A percentile compares a stretch with the other conserved stretches of the same genome.
These are phyloP conservation scores for Zea mays DNA, from an alignment of 176 grass and related monocot genomes.

Conservation along the genomic window DNA sequence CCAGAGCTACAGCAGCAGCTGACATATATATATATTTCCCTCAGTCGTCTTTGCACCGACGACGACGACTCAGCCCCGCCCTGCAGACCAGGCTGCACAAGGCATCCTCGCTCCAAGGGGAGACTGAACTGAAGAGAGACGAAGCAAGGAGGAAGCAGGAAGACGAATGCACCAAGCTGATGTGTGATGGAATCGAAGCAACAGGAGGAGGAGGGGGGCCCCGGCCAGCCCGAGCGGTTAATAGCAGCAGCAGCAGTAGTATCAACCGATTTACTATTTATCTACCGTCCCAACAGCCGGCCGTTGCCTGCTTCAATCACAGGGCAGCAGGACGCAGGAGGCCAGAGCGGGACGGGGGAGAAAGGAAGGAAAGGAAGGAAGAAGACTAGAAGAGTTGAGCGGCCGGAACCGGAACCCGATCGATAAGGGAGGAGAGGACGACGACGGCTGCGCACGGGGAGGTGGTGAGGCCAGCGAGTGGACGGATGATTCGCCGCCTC, in stretches of 20 bases:
- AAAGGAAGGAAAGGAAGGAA: no score
- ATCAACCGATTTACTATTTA: constrained; percentile 13
- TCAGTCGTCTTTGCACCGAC: no score
- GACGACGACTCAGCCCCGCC: no score
- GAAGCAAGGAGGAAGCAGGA: no score
- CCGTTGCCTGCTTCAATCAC: constrained; percentile 47
- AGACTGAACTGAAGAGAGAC: no score
- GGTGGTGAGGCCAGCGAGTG: constrained; percentile 18
- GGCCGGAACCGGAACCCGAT: not conserved
- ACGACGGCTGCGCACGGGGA: constrained; percentile 22
- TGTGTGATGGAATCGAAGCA: constrained; percentile 18
- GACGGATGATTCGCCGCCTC: not conserved
- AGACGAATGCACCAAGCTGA: not conserved
- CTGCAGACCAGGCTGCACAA: no score
- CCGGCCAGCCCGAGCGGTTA: not conserved
- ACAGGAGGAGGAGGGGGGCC: not conserved
- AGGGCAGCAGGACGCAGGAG: not conserved
- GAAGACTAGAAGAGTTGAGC: no score
- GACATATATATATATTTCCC: no score
- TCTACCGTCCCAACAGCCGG: not conserved
- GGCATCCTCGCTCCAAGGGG: no score
- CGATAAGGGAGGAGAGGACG: constrained; percentile 28
- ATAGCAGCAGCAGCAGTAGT: not conserved
- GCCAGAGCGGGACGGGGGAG: no score
- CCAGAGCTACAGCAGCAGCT: no score